These are phyloP conservation scores for Lactarius sp. DNA, from an alignment of 768 basidiomycete genomes.

Conservation along the genomic window DNA sequence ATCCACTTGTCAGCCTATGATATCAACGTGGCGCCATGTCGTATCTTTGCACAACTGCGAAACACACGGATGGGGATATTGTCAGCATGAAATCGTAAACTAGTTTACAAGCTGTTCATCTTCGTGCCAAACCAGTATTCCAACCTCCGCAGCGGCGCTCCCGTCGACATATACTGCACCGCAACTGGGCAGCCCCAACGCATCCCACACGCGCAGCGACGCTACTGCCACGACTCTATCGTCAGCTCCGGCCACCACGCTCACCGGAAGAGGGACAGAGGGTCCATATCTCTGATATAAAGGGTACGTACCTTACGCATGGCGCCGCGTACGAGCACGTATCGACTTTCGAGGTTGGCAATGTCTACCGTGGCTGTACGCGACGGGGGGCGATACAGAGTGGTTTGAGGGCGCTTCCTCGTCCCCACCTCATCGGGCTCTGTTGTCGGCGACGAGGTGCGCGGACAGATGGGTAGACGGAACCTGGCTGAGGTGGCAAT, in stretches of 20 bases:
- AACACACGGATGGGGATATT: not conserved
- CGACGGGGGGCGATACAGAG: conserved; percentile 20
- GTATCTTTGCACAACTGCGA: not conserved
- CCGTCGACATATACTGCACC: conserved; percentile 29
- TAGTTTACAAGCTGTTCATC: not conserved
- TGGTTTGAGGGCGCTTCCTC: conserved; percentile 14
- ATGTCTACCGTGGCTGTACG: conserved; percentile 10
- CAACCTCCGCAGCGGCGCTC: conserved; percentile 1
- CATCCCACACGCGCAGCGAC: conserved; percentile 29
- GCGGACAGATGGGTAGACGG: conserved; percentile 4
- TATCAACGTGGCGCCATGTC: not conserved
- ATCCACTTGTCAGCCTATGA: no score
- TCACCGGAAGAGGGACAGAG: not conserved
- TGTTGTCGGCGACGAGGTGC: not conserved
- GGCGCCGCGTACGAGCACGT: conserved; percentile 10
- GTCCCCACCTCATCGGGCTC: not conserved
- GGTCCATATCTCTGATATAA: no score
- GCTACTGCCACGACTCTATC: conserved; percentile 30
- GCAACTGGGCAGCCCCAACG: conserved; percentile 31
- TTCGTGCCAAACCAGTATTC: conserved; percentile 11
- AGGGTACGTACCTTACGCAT: conserved; percentile 19
- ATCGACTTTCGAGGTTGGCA: conserved; percentile 8
- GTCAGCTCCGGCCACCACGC: not conserved
- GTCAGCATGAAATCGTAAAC: not conserved
- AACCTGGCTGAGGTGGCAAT: conserved; percentile 15